Conservation (phyloP, 192 early-diverging fungal genomes). For the Geranomyces variabilis region DNA sequence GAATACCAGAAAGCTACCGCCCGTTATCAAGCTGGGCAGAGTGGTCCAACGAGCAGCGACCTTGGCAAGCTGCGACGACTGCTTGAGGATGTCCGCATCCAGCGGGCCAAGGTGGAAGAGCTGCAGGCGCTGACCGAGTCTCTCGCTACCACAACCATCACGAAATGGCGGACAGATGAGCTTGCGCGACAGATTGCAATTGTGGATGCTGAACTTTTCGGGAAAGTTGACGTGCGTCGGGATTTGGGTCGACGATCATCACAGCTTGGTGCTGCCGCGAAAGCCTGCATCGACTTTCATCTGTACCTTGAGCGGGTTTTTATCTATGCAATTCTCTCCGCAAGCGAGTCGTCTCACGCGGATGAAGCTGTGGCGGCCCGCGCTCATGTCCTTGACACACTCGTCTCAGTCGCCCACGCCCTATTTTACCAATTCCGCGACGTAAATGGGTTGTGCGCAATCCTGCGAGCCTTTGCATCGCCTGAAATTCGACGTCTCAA, state of each 20-base stretch:
- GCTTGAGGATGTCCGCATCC: constrained; percentile 31
- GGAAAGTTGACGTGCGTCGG: constrained; percentile 8
- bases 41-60: background rate
- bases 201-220: constrained; percentile 25
- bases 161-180: constrained; percentile 16
- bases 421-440: constrained; percentile 42
- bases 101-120: constrained; percentile 19
- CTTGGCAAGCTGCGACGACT: constrained; percentile 12
- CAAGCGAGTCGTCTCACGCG: background rate
- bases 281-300: constrained; percentile 22
- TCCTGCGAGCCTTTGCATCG: constrained; percentile 28
- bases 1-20: constrained; percentile 11
- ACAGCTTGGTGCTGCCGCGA: background rate
- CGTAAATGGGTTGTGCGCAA: constrained; percentile 24
- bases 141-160: constrained; percentile 8
- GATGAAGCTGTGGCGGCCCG: background rate
- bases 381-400: background rate
- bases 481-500: constrained; percentile 31
- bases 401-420: constrained; percentile 29
- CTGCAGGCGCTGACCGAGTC: constrained; percentile 4
- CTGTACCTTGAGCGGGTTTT: constrained; percentile 20
- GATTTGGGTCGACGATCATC: constrained; percentile 13
- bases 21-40: constrained; percentile 8
- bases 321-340: constrained; percentile 13
- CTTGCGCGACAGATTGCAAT: constrained; percentile 26